A percentile compares a stretch with the other conserved stretches of the same genome.
phyloP scores from a whole-genome alignment of 441 rosid genomes.

The Gossypium trilobum region DNA sequence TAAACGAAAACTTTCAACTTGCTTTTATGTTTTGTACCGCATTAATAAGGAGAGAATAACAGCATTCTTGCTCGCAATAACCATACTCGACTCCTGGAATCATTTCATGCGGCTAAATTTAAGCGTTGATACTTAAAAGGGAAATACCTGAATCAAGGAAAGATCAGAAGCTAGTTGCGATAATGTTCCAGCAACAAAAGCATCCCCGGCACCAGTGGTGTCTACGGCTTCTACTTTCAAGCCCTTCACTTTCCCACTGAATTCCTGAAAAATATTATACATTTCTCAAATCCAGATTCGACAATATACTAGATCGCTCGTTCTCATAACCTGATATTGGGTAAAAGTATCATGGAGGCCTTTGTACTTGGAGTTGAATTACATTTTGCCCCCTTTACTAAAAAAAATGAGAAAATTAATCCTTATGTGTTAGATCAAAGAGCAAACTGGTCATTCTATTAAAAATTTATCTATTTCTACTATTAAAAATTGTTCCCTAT shows the following conservation, averaged over 20 bases:
- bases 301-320: background rate
- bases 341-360: no score
- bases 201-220: conserved; percentile 97
- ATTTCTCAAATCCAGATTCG: background rate
- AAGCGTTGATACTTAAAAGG: background rate
- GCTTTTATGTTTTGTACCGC: background rate
- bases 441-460: no score
- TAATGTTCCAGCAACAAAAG: conserved; percentile 76
- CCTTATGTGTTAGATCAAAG: no score
- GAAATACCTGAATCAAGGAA: conserved; percentile 66
- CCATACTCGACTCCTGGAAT: background rate
- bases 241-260: conserved; percentile 65
- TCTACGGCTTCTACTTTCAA: conserved; percentile 70
- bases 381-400: no score
- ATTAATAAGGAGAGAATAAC: background rate
- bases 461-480: no score
- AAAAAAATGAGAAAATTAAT: no score
- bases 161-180: conserved; percentile 52
- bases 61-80: background rate
- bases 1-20: background rate
- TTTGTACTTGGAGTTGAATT: no score
- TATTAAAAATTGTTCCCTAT: no score
- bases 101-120: background rate
- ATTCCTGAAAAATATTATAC: conserved; percentile 35
- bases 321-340: background rate